phyloP scores from a whole-genome alignment of 148 eudicot genomes.

The Drosera capensis region DNA sequence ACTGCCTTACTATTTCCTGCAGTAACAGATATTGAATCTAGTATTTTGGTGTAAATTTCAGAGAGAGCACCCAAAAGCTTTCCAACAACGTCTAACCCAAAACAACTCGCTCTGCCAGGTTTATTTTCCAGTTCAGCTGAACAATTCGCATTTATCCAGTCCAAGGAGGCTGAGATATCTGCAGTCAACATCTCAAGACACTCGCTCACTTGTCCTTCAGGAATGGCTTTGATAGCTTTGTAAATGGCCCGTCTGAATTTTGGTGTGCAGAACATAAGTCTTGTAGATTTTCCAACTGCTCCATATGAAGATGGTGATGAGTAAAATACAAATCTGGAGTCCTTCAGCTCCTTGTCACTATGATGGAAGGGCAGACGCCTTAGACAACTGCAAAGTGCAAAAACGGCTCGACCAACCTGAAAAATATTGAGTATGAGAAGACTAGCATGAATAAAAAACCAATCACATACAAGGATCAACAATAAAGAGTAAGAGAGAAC shows the following conservation, averaged over 20 bases:
- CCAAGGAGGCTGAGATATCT: constrained; percentile 63
- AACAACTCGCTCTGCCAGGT: constrained; percentile 10
- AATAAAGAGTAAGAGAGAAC: too few species aligned
- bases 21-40: constrained; percentile 61
- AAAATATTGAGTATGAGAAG: constrained; percentile 14
- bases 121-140: constrained; percentile 15
- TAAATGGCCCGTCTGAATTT: constrained; percentile 53
- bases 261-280: constrained; percentile 38
- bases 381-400: constrained; percentile 57
- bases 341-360: constrained; percentile 11
- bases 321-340: constrained; percentile 10
- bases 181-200: constrained; percentile 39
- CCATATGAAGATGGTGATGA: constrained; percentile 16
- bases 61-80: constrained; percentile 56
- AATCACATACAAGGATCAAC: too few species aligned
- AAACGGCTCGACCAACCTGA: constrained; percentile 57
- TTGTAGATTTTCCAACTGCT: constrained; percentile 41
- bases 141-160: constrained; percentile 42
- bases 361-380: constrained; percentile 26
- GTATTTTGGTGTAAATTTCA: constrained; percentile 48
- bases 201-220: constrained; percentile 84
- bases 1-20: constrained; percentile 64
- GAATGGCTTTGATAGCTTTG: constrained; percentile 54
- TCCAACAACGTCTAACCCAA: constrained; percentile 25
- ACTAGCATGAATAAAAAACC: constrained; percentile 5